Evolutionary conservation across 345 rosid genomes (phyloP), one percentile per base, ranked within the genome.

Genomic region (Luvunga scandens): DNA sequence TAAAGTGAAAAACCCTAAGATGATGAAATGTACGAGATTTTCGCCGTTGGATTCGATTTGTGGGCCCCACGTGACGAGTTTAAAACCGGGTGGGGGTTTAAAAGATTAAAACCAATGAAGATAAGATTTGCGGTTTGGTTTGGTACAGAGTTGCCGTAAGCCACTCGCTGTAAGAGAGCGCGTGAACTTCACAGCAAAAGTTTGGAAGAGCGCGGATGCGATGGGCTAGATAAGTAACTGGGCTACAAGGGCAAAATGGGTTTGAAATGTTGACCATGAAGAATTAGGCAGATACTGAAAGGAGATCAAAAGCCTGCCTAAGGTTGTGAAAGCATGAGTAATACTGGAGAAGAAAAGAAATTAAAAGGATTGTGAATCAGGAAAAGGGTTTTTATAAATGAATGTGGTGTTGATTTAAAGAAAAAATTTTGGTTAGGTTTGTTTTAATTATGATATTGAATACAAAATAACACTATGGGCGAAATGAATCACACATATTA

Each of bases 31-130:
- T 45, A 62, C 64, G 63, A 83, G 68, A 81, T 77, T 75, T 66
- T 19, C 13, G 73, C 88, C 86, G 88, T 83, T 16, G 77, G 85
- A 83, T 85, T 69, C 7, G 60, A 28, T 24, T 27, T 60, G 78
- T 48, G 77, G 86, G 81, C 53, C 76, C 82, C 75, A 9, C 19
- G 5, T 48, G 48, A 39, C 67, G 65, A 33, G 45, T 70, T 75
- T 21, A 18, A 53, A 72, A 63, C 4, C 13, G 1, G 4, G 16
- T n/a, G n/a, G 18, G 18, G 18, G 4, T 13, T 45, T 12, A 27
- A 27, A 63, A 12, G 18, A 14, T 9, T 25, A 16, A 38, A 73
- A 73, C 68, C 21, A 39, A 9, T 27, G 18, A 34, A 33, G 76
- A 73, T 59, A 61, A 73, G 66, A 50, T 59, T 1, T 53, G 57